Base-by-base conservation (phyloP, 2,329 filamentous ascomycete species). In the Penicillium sp. region DNA sequence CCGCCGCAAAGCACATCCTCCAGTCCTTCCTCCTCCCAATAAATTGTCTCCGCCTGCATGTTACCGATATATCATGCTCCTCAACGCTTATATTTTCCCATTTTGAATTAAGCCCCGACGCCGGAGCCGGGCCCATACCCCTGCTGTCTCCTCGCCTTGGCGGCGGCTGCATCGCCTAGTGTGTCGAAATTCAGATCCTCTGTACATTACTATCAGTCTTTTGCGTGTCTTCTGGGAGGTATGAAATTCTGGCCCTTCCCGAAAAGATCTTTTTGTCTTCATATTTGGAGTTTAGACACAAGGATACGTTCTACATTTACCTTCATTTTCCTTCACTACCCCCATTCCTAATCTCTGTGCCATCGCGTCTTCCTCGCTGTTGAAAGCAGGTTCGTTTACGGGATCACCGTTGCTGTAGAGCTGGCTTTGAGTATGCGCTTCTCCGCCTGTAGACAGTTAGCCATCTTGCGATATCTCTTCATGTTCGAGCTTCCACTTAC, bases 311-410 rank as follows among this genome's bases (percentile, higher is more conserved):
- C 20, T 56, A 30, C 26, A 54, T 52, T 54, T 58, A 65, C 74
- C 68, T 72, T 77, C 64, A 63, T 72, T 60, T 50, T 71, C 62
- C 59, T 71, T 51, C 12, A 78, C 72, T 6, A 79, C 80, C 27
- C 81, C 82, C 65, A 81, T 75, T 2, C 81, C 82, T 23, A 79
- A 67, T 62, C 84, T 80, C 29, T 77, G 79, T 32, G 84, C 81
- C 21, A 61, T 42, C 5, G 74, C 74, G 66, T 84, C 78, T 6
- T 82, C 83, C 58, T 81, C 83, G 12, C 54, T 48, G 34, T 79
- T 70, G 3, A 81, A 55, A 79, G 30, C 43, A 0, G 40, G 21
- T 10, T 79, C 30, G 75, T 78, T 55, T 72, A 73, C 66, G 75
- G 69, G 64, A 79, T 64, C 53, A 76, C 24, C 45, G n/a, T 24